phyloP scores from a whole-genome alignment of 495 filamentous ascomycete species.

The Rhizodiscina lignyota region DNA sequence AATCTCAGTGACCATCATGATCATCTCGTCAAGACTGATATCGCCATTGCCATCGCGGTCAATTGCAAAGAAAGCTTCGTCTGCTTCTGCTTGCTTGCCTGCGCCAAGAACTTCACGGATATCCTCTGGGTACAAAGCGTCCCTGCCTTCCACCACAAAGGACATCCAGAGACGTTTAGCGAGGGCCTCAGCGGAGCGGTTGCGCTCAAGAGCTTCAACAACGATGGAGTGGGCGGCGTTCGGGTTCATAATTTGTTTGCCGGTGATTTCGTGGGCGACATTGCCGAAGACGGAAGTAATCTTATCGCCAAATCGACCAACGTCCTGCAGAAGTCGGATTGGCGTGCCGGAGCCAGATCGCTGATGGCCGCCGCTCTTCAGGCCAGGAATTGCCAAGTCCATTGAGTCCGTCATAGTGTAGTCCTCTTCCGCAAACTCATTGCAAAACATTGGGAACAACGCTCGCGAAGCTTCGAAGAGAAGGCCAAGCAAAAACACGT shows the following conservation, averaged over 20 bases:
- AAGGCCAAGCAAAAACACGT: constrained; percentile 58
- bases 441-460: constrained; percentile 82
- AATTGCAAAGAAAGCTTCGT: constrained; percentile 63
- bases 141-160: constrained; percentile 79
- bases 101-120: constrained; percentile 73
- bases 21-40: constrained; percentile 88
- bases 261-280: constrained; percentile 82
- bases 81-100: constrained; percentile 51
- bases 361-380: constrained; percentile 25
- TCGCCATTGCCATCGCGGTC: constrained; percentile 88
- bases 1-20: constrained; percentile 68
- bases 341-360: constrained; percentile 51
- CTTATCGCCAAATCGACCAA: constrained; percentile 76
- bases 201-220: constrained; percentile 72
- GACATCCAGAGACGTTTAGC: constrained; percentile 95
- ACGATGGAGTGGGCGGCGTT: constrained; percentile 78
- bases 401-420: constrained; percentile 74
- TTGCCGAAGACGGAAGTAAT: constrained; percentile 62
- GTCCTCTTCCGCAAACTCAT: constrained; percentile 82
- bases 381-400: constrained; percentile 23
- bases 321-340: constrained; percentile 57
- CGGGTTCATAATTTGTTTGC: constrained; percentile 86
- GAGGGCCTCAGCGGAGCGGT: constrained; percentile 66
- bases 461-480: constrained; percentile 79
- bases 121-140: constrained; percentile 64